A percentile compares a stretch with the other conserved stretches of the same genome.
Evolutionary conservation across 2,329 filamentous ascomycete genomes (phyloP).

Genomic region (Alternaria viburni): DNA sequence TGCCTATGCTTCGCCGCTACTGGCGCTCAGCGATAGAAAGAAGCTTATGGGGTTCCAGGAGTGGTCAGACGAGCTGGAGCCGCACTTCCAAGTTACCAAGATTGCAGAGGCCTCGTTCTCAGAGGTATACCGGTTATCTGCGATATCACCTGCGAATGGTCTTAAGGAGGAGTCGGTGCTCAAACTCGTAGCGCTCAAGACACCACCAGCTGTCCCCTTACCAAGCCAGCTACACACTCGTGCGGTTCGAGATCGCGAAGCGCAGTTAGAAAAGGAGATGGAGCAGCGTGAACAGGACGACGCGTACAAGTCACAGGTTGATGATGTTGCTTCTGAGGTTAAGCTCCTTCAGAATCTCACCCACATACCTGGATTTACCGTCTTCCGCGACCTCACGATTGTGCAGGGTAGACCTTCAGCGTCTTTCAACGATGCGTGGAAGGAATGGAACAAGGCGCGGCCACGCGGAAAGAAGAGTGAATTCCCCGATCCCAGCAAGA

Average conservation of each 20-base stretch:
- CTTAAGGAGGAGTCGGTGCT: conserved; percentile 54
- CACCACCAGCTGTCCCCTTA: conserved; percentile 43
- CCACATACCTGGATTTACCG: conserved; percentile 66
- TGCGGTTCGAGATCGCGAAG: conserved; percentile 57
- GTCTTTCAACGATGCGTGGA: conserved; percentile 57
- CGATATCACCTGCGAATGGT: conserved; percentile 31
- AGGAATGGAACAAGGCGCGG: conserved; percentile 51
- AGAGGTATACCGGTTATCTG: conserved; percentile 66
- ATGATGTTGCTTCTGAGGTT: conserved; percentile 56
- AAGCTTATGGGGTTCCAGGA: conserved; percentile 44
- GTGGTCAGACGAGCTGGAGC: conserved; percentile 52
- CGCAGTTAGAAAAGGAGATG: conserved; percentile 37
- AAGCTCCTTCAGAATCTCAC: conserved; percentile 64
- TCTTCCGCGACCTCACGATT: conserved; percentile 65
- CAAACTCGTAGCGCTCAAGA: conserved; percentile 51
- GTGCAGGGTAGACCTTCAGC: conserved; percentile 62
- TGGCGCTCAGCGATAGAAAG: conserved; percentile 38
- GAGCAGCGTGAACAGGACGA: conserved; percentile 47
- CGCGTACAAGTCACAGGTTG: conserved; percentile 51
- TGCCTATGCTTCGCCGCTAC: conserved; percentile 32
- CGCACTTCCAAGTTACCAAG: conserved; percentile 61
- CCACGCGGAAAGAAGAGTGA: conserved; percentile 55
- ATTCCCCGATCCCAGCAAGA: conserved; percentile 64
- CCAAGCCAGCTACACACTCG: conserved; percentile 38
- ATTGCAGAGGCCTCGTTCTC: conserved; percentile 71